phyloP scores from a whole-genome alignment of 2,329 filamentous ascomycete genomes.

The Colletotrichum salicis region DNA sequence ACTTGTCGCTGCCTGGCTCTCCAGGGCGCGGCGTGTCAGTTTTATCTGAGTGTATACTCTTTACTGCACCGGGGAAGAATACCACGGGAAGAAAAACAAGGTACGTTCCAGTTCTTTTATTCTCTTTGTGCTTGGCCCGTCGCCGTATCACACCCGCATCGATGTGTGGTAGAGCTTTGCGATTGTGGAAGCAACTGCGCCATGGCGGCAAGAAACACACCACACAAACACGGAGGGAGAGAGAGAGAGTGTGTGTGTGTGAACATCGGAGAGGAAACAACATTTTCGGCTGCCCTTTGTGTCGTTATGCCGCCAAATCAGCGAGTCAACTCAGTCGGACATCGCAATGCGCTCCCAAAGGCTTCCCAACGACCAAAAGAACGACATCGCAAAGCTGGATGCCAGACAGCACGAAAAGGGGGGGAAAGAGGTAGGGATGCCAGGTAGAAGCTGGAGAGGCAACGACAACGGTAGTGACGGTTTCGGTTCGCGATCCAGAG shows the following conservation, averaged over 20 bases:
- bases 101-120: constrained; percentile 22
- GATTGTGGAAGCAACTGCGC: background rate
- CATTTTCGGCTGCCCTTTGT: background rate
- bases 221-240: background rate
- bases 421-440: constrained; percentile 10
- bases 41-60: constrained; percentile 32
- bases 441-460: constrained; percentile 12
- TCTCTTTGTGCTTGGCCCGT: background rate
- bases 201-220: constrained; percentile 19
- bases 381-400: background rate
- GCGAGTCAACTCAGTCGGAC: background rate
- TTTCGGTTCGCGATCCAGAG: constrained; percentile 23
- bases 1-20: constrained; percentile 57
- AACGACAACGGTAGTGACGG: constrained; percentile 11
- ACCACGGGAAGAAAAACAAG: constrained; percentile 6
- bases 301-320: background rate
- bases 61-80: constrained; percentile 16
- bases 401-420: background rate
- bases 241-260: too few species aligned
- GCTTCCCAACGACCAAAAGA: constrained; percentile 3
- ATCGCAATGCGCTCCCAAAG: constrained; percentile 23
- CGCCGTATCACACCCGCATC: background rate
- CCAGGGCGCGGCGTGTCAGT: constrained; percentile 57
- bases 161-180: constrained; percentile 5
- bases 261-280: background rate